These are phyloP conservation scores for Poa pratensis DNA, from an alignment of 176 grass and related monocot genomes.

Conservation along the genomic window DNA sequence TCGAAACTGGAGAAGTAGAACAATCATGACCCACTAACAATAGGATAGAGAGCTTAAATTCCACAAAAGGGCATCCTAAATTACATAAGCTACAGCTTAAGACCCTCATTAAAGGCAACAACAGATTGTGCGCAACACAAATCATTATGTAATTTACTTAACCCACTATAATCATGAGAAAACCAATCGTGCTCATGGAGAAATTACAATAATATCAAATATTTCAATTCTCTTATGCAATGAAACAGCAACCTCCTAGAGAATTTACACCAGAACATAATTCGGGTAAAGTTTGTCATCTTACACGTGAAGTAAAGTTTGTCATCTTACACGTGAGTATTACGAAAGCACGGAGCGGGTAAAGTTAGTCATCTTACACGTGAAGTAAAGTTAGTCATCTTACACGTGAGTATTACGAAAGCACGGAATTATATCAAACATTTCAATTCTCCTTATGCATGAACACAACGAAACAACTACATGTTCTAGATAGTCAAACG, in stretches of 20 bases:
- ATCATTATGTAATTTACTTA: background rate
- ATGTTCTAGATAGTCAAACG: too few species aligned
- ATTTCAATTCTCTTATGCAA: background rate
- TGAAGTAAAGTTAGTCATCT: too few species aligned
- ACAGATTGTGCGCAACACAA: background rate
- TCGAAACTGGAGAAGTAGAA: background rate
- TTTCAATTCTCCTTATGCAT: too few species aligned
- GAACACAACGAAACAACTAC: too few species aligned
- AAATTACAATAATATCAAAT: background rate
- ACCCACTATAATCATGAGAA: background rate
- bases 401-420: too few species aligned
- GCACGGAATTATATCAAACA: too few species aligned
- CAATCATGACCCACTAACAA: background rate
- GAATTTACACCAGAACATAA: background rate
- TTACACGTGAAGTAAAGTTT: too few species aligned
- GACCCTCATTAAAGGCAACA: background rate
- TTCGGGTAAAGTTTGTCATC: background rate
- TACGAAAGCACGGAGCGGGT: too few species aligned
- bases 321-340: background rate
- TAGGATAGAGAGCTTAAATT: background rate
- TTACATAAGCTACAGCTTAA: background rate
- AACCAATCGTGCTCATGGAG: background rate
- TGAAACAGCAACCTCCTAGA: background rate
- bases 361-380: too few species aligned
- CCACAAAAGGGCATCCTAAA: background rate